These are phyloP conservation scores for Populus alba DNA, from an alignment of 345 rosid species.

Conservation along the genomic window DNA sequence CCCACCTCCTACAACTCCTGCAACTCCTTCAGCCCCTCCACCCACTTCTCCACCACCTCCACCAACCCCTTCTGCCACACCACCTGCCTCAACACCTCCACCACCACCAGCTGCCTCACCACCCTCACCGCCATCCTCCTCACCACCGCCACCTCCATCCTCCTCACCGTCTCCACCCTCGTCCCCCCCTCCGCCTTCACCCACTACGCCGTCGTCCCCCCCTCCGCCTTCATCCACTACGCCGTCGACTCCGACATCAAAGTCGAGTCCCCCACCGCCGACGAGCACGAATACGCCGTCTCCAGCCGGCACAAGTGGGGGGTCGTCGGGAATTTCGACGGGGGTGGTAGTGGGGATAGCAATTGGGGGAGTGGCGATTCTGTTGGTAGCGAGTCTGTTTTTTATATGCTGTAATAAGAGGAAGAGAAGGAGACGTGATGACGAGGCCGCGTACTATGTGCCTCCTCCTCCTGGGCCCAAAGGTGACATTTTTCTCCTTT, in stretches of 20 bases:
- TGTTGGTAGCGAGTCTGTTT: slow-evolving; percentile 18
- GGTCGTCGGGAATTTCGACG: slow-evolving; percentile 20
- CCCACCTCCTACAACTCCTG: slow-evolving; percentile 16
- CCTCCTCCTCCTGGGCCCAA: slow-evolving; percentile 48
- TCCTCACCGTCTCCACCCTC: slow-evolving; percentile 40
- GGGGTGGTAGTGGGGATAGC: slow-evolving; percentile 34
- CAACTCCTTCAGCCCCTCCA: slow-evolving; percentile 28
- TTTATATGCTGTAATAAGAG: slow-evolving; percentile 23
- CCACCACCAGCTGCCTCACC: slow-evolving; percentile 28
- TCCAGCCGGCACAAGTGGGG: not conserved
- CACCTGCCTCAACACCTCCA: slow-evolving; percentile 36
- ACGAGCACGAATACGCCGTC: slow-evolving; percentile 4
- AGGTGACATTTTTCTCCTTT: slow-evolving; percentile 32
- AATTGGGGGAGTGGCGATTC: slow-evolving; percentile 28
- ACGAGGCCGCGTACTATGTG: slow-evolving; percentile 25
- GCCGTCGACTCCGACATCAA: slow-evolving; percentile 1
- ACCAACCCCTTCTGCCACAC: slow-evolving; percentile 31
- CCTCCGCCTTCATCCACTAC: slow-evolving; percentile 30
- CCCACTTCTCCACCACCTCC: slow-evolving; percentile 43
- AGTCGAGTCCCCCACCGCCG: not conserved
- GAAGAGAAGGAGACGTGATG: slow-evolving; percentile 20
- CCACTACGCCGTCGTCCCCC: slow-evolving; percentile 36
- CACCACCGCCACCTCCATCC: slow-evolving; percentile 20
- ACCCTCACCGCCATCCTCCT: slow-evolving; percentile 18
- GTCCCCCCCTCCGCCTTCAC: slow-evolving; percentile 11